Evolutionary conservation across 2,329 filamentous ascomycete genomes (phyloP), one percentile per base, ranked within the genome.

Genomic region (Fonsecaea multimorphosa): DNA sequence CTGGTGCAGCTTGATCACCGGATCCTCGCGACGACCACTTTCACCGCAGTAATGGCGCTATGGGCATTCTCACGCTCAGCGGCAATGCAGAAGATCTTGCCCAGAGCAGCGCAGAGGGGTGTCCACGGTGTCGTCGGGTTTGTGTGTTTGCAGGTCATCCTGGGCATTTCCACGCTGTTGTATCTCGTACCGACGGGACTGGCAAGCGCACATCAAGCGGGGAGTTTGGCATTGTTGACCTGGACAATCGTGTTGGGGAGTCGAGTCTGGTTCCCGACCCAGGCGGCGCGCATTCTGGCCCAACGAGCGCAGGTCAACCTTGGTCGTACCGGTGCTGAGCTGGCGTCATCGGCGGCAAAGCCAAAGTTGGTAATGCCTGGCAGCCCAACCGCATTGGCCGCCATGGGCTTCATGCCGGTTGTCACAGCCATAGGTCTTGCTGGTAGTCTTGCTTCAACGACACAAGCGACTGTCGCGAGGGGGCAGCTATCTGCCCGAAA

Each of bases 1-100:
- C 87, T 96, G 29, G 96, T 98, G 1, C 96, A 99, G 81, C 87
- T 99, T 52, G 92, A 99, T 79, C 95, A 99, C 82, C 90, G 96
- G 52, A 91, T 96, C 72, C 85, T 98, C 38, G 96, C 95, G 65
- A 92, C 89, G 54, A 93, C 92, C 16, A 97, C 94, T 0, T 96
- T 97, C 78, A 90, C 87, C 60, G 86, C 90, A 68, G 87, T 98
- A 67, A 81, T 96, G 70, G 84, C 87, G 3, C 84, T 99, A 9
- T 96, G 89, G 78, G 86, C 86, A n/a, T 98, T 93, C 79, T 86
- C 91, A 3, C 88, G 91, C 68, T 87, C 87, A 62, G 87, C 87
- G 46, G 84, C 82, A 2, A 78, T 84, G 16, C 82, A 97, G 65
- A 89, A 91, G 31, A 79, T 76, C 8, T 74, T 89, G 8, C 85